Percentiles rank a stretch among this genome's conserved stretches.
Evolutionary conservation across 805 yeast genomes (phyloP).

Genomic region (Kodamaea jinghongensis): DNA sequence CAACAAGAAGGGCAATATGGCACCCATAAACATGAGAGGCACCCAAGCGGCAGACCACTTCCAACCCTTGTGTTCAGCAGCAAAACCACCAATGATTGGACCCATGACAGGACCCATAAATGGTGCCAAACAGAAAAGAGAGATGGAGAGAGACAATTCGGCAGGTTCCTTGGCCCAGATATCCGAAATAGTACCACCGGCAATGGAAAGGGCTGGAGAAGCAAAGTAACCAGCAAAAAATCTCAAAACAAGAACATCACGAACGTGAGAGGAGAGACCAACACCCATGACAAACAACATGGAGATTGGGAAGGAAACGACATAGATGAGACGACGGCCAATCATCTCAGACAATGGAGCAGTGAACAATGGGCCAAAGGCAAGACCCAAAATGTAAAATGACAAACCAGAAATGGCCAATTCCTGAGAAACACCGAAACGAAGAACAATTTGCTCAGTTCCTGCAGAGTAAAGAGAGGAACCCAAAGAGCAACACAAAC

Average conservation of each 20-base stretch:
- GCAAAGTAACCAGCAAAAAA: slow-evolving; percentile 75
- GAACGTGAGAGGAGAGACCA: slow-evolving; percentile 60
- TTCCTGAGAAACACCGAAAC: slow-evolving; percentile 56
- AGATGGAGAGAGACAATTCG: slow-evolving; percentile 70
- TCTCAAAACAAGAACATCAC: slow-evolving; percentile 62
- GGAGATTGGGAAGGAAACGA: slow-evolving; percentile 58
- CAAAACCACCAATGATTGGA: slow-evolving; percentile 73
- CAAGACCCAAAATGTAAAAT: slow-evolving; percentile 67
- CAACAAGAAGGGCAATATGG: slow-evolving; percentile 49
- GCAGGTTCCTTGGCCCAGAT: slow-evolving; percentile 56
- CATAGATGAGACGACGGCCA: slow-evolving; percentile 64
- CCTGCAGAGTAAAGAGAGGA: slow-evolving; percentile 71
- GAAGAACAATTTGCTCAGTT: slow-evolving; percentile 48
- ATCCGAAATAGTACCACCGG: slow-evolving; percentile 82
- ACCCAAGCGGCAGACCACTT: slow-evolving; percentile 70
- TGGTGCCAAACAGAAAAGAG: slow-evolving; percentile 74
- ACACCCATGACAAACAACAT: slow-evolving; percentile 75
- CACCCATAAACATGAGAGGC: slow-evolving; percentile 63
- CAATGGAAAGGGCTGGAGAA: slow-evolving; percentile 79
- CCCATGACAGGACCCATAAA: slow-evolving; percentile 79
- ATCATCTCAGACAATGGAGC: slow-evolving; percentile 71
- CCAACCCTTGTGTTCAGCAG: slow-evolving; percentile 63
- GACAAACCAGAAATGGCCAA: slow-evolving; percentile 67
- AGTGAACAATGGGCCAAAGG: slow-evolving; percentile 65
- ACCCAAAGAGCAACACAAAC: slow-evolving; percentile 72